phyloP scores from a whole-genome alignment of 1,284 basidiomycete species.

The Porogramme epimiltina region DNA sequence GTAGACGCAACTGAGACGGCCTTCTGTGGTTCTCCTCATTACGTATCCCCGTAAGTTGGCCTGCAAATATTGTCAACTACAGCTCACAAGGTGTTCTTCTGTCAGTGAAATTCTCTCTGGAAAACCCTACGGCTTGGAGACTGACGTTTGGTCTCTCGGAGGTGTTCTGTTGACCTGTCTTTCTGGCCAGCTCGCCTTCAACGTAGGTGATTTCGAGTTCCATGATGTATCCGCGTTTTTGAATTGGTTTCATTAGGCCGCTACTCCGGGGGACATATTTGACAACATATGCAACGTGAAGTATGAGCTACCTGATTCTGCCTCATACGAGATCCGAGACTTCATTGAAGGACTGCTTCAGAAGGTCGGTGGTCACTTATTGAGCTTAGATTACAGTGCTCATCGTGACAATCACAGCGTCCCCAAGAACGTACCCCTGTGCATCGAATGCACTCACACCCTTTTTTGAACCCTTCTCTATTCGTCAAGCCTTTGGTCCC shows the following conservation, averaged over 20 bases:
- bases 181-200: constrained; percentile 21
- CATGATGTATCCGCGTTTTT: not conserved
- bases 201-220: constrained; percentile 12
- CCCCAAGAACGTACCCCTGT: constrained; percentile 24
- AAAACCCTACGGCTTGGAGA: constrained; percentile 23
- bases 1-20: constrained; percentile 12
- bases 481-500: constrained; percentile 1
- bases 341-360: constrained; percentile 25
- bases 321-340: constrained; percentile 19
- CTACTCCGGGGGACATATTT: constrained; percentile 12
- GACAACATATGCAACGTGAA: constrained; percentile 21
- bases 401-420: constrained; percentile 11
- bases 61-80: too few species aligned
- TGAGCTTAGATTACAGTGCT: not conserved
- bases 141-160: constrained; percentile 34
- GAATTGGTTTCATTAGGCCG: constrained; percentile 9
- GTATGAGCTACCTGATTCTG: constrained; percentile 9
- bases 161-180: constrained; percentile 28
- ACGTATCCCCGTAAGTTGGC: constrained; percentile 28
- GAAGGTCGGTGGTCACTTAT: constrained; percentile 12
- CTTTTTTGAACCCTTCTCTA: constrained; percentile 25
- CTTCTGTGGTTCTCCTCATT: constrained; percentile 24
- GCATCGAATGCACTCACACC: constrained; percentile 23
- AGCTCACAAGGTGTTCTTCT: too few species aligned
- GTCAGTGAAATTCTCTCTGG: constrained; percentile 27